phyloP scores from a whole-genome alignment of 768 basidiomycete genomes.

The Psilocybe subaeruginosa region DNA sequence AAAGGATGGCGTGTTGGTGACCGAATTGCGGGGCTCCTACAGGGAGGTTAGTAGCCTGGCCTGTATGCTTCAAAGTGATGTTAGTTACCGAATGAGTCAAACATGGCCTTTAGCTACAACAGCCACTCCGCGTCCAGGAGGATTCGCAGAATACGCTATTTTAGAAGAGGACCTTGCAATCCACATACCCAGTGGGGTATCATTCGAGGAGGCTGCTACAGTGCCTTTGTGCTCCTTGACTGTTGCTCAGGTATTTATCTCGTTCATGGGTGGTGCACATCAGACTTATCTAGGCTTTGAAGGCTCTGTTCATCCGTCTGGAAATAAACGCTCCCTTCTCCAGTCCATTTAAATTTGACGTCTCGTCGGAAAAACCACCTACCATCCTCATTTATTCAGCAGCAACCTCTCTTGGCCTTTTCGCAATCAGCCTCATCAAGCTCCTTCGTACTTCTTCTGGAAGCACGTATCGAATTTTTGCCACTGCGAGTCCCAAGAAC shows the following conservation, averaged over 20 bases:
- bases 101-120: constrained; percentile 28
- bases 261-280: background rate
- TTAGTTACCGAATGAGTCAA: too few relatives aligned
- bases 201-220: constrained; percentile 36
- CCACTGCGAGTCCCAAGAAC: constrained; percentile 33
- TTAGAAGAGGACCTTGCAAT: constrained; percentile 35
- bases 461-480: constrained; percentile 29
- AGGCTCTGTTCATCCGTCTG: constrained; percentile 37
- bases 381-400: constrained; percentile 35
- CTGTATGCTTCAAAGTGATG: background rate
- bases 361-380: constrained; percentile 20
- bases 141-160: constrained; percentile 36
- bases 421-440: constrained; percentile 29
- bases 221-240: constrained; percentile 34
- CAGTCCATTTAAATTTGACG: constrained; percentile 22
- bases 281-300: background rate
- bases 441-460: constrained; percentile 25
- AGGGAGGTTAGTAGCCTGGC: constrained; percentile 28
- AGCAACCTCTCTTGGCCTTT: constrained; percentile 36
- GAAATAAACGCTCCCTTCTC: constrained; percentile 31
- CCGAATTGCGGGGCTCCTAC: constrained; percentile 33
- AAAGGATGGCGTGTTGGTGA: constrained; percentile 33
- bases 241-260: constrained; percentile 31
- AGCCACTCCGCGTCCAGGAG: constrained; percentile 32
- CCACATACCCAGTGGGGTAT: constrained; percentile 24